These are phyloP conservation scores for Glebionis coronaria DNA, from an alignment of 129 eudicot species.

Conservation along the genomic window DNA sequence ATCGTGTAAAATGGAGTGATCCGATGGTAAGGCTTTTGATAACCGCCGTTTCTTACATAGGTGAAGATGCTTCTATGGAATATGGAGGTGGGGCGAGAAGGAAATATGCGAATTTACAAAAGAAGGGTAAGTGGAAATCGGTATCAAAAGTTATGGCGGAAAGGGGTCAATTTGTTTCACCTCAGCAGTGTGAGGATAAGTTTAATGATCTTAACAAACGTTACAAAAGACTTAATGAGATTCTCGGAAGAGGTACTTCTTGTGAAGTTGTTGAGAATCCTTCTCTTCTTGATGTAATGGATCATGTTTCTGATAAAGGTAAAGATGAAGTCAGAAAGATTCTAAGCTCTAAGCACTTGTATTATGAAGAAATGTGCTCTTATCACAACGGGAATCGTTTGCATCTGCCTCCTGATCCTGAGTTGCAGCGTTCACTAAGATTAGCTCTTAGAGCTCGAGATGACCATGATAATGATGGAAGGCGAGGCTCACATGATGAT, in stretches of 20 bases:
- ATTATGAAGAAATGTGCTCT: constrained; percentile 74
- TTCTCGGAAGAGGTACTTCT: constrained; percentile 90
- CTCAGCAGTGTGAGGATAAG: constrained; percentile 97
- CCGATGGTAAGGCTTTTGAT: constrained; percentile 76
- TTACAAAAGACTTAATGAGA: constrained; percentile 87
- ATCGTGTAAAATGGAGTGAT: constrained; percentile 93
- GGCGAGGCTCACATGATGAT: constrained; percentile 9
- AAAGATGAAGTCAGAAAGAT: constrained; percentile 92
- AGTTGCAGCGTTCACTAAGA: constrained; percentile 11
- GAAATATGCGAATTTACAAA: constrained; percentile 63
- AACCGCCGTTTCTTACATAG: constrained; percentile 84
- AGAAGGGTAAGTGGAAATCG: constrained; percentile 94
- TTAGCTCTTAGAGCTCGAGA: constrained; percentile 17
- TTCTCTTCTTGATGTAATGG: constrained; percentile 70
- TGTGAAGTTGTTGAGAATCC: constrained; percentile 93
- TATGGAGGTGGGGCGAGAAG: constrained; percentile 52
- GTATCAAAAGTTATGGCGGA: constrained; percentile 97
- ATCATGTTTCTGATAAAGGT: constrained; percentile 64
- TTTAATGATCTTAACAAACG: constrained; percentile 37
- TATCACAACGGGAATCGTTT: constrained; percentile 15
- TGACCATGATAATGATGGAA: constrained; percentile 12
- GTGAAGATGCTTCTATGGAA: constrained; percentile 63
- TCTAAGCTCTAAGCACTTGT: constrained; percentile 81
- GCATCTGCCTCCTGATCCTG: constrained; percentile 13
- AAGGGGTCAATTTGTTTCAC: constrained; percentile 91